These are phyloP conservation scores for Metschnikowia aberdeeniae DNA, from an alignment of 805 yeast species.

Conservation along the genomic window DNA sequence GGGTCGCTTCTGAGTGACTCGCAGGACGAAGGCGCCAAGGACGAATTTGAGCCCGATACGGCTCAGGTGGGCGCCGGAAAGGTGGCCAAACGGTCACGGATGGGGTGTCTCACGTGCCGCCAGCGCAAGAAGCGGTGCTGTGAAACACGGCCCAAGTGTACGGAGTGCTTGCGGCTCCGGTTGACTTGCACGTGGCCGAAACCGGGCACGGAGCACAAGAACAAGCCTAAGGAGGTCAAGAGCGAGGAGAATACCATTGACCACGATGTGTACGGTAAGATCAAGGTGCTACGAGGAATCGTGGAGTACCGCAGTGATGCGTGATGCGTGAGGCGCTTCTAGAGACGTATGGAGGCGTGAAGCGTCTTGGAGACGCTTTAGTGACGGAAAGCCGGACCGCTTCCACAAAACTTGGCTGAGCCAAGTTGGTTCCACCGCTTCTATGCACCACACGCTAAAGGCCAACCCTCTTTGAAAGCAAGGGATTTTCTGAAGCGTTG, in stretches of 20 bases:
- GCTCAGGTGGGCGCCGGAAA: constrained; percentile 5
- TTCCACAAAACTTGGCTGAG: no score
- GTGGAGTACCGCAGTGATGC: constrained; percentile 41
- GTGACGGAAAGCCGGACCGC: no score
- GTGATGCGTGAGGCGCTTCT: no score
- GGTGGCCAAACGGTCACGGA: constrained; percentile 50
- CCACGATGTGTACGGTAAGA: constrained; percentile 54
- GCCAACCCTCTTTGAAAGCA: no score
- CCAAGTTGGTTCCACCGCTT: no score
- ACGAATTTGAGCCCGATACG: background rate
- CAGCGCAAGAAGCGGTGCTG: constrained; percentile 76
- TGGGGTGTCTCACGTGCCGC: constrained; percentile 78
- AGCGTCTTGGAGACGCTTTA: no score
- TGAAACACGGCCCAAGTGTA: constrained; percentile 62
- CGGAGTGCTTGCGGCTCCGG: constrained; percentile 62
- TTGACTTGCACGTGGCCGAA: constrained; percentile 69
- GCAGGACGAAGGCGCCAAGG: constrained; percentile 6
- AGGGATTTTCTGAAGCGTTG: no score
- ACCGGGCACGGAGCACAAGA: constrained; percentile 64
- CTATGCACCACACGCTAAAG: no score
- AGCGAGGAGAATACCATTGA: constrained; percentile 49
- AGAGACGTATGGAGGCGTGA: no score
- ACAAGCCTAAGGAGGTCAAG: constrained; percentile 49
- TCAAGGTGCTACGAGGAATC: constrained; percentile 60
- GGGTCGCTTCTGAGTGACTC: constrained; percentile 8